Evolutionary conservation across 257 asterid species (phyloP).

Genomic region (Solanum commersonii): DNA sequence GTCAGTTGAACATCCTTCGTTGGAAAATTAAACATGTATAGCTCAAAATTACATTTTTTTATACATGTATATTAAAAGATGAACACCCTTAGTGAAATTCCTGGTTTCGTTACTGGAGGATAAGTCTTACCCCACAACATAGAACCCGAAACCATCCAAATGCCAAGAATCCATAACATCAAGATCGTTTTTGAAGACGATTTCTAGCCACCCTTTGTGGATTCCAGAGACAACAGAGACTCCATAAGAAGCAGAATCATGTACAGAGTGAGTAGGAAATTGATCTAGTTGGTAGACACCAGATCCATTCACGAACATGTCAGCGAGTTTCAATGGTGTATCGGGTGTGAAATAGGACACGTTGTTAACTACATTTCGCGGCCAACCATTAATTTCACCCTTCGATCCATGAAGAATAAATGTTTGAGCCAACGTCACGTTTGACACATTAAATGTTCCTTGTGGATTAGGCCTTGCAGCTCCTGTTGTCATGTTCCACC

Average conservation of each 20-base stretch:
- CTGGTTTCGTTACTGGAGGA: neutral
- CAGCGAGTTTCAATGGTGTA: constrained; percentile 52
- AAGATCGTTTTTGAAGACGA: constrained; percentile 33
- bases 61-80: neutral
- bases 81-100: neutral
- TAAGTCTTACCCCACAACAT: constrained; percentile 50
- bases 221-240: constrained; percentile 45
- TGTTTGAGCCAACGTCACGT: constrained; percentile 46
- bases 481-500: constrained; percentile 58
- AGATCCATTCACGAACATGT: constrained; percentile 40
- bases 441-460: constrained; percentile 59
- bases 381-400: neutral
- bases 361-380: constrained; percentile 35
- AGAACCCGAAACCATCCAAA: constrained; percentile 59
- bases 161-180: constrained; percentile 49
- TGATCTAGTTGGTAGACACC: constrained; percentile 48
- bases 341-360: constrained; percentile 36
- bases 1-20: neutral
- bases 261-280: constrained; percentile 27
- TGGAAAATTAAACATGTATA: neutral
- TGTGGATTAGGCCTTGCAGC: constrained; percentile 74
- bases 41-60: neutral
- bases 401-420: constrained; percentile 37
- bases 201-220: constrained; percentile 60
- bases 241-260: constrained; percentile 8